phyloP scores from a whole-genome alignment of 768 basidiomycete genomes.

The Obba rivulosa region DNA sequence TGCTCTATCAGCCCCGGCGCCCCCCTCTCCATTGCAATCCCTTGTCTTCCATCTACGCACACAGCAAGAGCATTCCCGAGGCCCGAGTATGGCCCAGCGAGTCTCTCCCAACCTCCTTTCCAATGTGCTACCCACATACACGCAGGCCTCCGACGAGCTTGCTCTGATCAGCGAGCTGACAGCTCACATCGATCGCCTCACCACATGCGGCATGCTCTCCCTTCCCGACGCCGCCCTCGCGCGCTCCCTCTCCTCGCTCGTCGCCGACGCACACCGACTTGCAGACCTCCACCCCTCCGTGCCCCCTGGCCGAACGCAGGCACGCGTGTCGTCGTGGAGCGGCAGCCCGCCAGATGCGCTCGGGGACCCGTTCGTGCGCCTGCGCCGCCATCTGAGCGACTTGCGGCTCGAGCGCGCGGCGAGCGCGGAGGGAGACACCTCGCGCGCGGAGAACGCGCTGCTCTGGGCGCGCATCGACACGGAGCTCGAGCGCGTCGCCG shows the following conservation, averaged over 20 bases:
- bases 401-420: conserved; percentile 55
- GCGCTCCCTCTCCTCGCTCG: conserved; percentile 60
- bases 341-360: conserved; percentile 4
- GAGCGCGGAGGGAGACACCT: conserved; percentile 25
- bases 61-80: conserved; percentile 26
- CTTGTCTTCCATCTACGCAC: conserved; percentile 59
- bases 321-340: conserved; percentile 23
- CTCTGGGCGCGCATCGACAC: conserved; percentile 74
- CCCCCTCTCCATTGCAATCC: conserved; percentile 49
- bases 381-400: conserved; percentile 65
- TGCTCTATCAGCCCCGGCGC: conserved; percentile 22
- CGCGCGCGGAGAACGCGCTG: conserved; percentile 45
- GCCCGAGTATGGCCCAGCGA: conserved; percentile 43
- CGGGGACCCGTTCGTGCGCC: conserved; percentile 48
- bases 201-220: conserved; percentile 32
- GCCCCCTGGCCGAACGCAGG: not conserved
- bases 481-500: conserved; percentile 63
- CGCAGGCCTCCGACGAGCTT: conserved; percentile 30
- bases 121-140: not conserved
- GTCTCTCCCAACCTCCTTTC: conserved; percentile 18
- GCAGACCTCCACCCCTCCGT: conserved; percentile 9
- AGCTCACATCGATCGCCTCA: conserved; percentile 44
- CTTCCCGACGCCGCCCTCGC: conserved; percentile 58
- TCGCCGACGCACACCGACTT: conserved; percentile 63
- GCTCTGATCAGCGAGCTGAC: conserved; percentile 58